These are phyloP conservation scores for Diplocarpon mali DNA, from an alignment of 2,329 filamentous ascomycete genomes.

Conservation along the genomic window DNA sequence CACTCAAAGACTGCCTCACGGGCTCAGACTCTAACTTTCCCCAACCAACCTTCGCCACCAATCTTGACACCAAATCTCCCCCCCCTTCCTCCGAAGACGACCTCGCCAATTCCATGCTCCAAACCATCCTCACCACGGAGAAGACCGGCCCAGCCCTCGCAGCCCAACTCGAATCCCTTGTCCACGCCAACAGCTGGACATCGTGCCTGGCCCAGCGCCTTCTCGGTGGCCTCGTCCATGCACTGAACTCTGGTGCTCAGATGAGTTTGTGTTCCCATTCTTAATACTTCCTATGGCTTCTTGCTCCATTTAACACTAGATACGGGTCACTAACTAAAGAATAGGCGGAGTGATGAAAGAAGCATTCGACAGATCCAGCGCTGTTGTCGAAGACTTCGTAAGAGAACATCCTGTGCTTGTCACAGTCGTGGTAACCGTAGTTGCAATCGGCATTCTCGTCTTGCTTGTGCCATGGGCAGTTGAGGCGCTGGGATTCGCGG, in stretches of 20 bases:
- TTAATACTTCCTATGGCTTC: too few relatives aligned
- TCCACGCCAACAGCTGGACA: neutral
- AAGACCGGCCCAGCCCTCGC: neutral
- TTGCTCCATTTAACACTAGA: too few relatives aligned
- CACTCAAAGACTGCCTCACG: neutral
- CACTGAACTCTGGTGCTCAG: neutral
- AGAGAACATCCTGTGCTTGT: slow-evolving; percentile 5
- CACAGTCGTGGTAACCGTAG: slow-evolving; percentile 2
- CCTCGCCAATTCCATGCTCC: neutral
- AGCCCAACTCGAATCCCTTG: neutral
- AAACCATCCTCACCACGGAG: neutral
- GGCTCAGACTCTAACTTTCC: neutral
- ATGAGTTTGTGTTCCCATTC: neutral
- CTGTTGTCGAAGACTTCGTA: slow-evolving; percentile 1
- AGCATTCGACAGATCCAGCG: slow-evolving; percentile 3
- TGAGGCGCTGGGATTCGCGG: slow-evolving; percentile 9
- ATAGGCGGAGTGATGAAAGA: slow-evolving; percentile 5
- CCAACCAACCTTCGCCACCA: neutral
- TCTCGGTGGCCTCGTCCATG: slow-evolving; percentile 5
- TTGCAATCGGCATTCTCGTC: slow-evolving; percentile 7
- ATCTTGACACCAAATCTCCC: too few relatives aligned
- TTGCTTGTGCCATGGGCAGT: slow-evolving; percentile 7
- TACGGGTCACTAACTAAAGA: too few relatives aligned
- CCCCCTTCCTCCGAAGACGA: neutral
- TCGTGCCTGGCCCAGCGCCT: slow-evolving; percentile 2